A percentile compares a stretch with the other conserved stretches of the same genome.
Evolutionary conservation across 192 early-diverging fungal species (phyloP).

Genomic region (Coemansia sp.): DNA sequence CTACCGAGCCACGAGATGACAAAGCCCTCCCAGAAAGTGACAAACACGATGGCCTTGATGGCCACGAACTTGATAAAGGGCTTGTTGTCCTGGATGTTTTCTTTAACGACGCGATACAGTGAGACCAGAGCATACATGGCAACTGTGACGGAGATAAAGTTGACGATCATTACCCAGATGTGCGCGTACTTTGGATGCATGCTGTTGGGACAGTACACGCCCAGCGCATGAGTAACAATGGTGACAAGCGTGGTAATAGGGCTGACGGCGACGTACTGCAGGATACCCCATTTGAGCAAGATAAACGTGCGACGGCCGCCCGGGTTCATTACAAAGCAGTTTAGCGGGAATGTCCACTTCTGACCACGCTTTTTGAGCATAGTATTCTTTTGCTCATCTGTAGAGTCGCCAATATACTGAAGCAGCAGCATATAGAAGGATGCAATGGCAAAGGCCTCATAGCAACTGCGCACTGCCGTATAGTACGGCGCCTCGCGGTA

Average conservation of each 20-base stretch:
- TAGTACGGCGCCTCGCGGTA: slow-evolving; percentile 69
- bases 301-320: slow-evolving; percentile 54
- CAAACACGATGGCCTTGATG: slow-evolving; percentile 61
- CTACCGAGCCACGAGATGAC: slow-evolving; percentile 57
- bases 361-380: slow-evolving; percentile 41
- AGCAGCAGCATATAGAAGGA: slow-evolving; percentile 73
- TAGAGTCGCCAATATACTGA: slow-evolving; percentile 63
- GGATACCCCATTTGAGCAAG: slow-evolving; percentile 62
- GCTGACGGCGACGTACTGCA: slow-evolving; percentile 72
- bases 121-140: slow-evolving; percentile 71
- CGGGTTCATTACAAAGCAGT: slow-evolving; percentile 63
- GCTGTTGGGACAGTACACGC: slow-evolving; percentile 63
- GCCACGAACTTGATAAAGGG: slow-evolving; percentile 52
- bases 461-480: slow-evolving; percentile 68
- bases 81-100: slow-evolving; percentile 54
- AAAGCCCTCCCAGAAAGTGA: slow-evolving; percentile 65
- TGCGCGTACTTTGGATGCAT: slow-evolving; percentile 64
- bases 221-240: slow-evolving; percentile 61
- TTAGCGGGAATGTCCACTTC: slow-evolving; percentile 65
- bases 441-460: slow-evolving; percentile 73
- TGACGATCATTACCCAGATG: slow-evolving; percentile 62
- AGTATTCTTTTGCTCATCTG: slow-evolving; percentile 46
- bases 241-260: slow-evolving; percentile 60
- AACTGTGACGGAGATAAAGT: slow-evolving; percentile 63
- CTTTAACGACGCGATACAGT: slow-evolving; percentile 63